Conservation (phyloP, 257 asterid species). For the Gentiana dahurica region DNA sequence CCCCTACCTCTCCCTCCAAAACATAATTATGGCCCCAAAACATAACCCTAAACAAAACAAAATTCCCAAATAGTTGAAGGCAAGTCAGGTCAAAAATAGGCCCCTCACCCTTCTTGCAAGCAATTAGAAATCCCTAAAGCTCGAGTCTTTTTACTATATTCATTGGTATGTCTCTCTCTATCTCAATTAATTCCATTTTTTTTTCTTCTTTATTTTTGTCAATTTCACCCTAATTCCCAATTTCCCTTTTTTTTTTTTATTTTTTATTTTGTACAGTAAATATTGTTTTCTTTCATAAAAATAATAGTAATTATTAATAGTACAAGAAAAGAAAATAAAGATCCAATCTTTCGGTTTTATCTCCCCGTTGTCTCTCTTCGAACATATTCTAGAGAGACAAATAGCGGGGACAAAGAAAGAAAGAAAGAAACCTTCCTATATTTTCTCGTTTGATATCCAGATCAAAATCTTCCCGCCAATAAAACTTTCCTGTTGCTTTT, state of each 20-base stretch:
- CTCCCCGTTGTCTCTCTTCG: slow-evolving; percentile 6
- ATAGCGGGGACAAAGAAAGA: slow-evolving; percentile 22
- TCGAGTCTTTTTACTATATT: no score
- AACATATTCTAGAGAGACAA: slow-evolving; percentile 21
- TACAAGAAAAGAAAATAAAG: slow-evolving; percentile 8
- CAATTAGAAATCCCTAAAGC: no score
- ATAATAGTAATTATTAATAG: no score
- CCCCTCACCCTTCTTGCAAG: no score
- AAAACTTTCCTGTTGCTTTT: not conserved
- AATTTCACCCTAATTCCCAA: not conserved
- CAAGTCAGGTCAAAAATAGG: no score
- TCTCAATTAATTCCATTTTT: no score
- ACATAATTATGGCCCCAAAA: no score
- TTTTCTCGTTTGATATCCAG: not conserved
- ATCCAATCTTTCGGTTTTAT: slow-evolving; percentile 5
- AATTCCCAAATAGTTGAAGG: no score
- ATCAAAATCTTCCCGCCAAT: slow-evolving; percentile 21
- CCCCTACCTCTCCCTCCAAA: no score
- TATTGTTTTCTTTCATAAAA: not conserved
- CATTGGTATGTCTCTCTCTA: no score
- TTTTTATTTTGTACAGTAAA: not conserved
- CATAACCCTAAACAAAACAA: no score
- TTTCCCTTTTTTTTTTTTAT: not conserved
- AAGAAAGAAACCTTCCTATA: slow-evolving; percentile 20
- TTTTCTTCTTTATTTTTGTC: no score